Evolutionary conservation across 495 filamentous ascomycete genomes (phyloP).

Genomic region (Lepraria neglecta): DNA sequence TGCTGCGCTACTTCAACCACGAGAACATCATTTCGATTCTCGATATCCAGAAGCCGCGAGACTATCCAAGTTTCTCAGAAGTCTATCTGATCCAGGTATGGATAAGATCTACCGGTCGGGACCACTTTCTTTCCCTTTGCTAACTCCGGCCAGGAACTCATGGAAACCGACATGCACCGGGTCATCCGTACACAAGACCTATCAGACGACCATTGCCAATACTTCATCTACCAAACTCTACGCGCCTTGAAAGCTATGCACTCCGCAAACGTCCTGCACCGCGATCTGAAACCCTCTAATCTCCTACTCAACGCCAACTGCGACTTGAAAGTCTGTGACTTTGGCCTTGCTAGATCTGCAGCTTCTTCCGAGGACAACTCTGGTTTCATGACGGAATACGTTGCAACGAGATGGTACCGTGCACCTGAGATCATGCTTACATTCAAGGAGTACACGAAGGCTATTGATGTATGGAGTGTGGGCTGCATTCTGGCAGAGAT

Average conservation of each 20-base stretch:
- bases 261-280: slow-evolving; percentile 95
- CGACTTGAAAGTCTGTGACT: slow-evolving; percentile 98
- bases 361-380: slow-evolving; percentile 97
- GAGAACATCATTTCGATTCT: slow-evolving; percentile 99
- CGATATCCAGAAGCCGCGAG: slow-evolving; percentile 96
- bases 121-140: slow-evolving; percentile 2
- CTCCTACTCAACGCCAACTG: slow-evolving; percentile 97
- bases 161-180: slow-evolving; percentile 99
- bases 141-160: slow-evolving; percentile 65
- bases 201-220: slow-evolving; percentile 98
- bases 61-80: slow-evolving; percentile 93
- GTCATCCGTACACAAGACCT: slow-evolving; percentile 98
- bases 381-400: slow-evolving; percentile 99
- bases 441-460: slow-evolving; percentile 99
- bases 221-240: slow-evolving; percentile 99
- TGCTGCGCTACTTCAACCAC: slow-evolving; percentile 98
- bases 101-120: neutral
- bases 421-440: slow-evolving; percentile 99
- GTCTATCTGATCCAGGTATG: slow-evolving; percentile 96
- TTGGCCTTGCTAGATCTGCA: slow-evolving; percentile 88
- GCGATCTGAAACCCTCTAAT: slow-evolving; percentile 96
- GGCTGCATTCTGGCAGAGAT: slow-evolving; percentile 99
- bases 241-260: slow-evolving; percentile 99
- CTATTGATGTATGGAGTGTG: slow-evolving; percentile 99
- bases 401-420: slow-evolving; percentile 98